Percentiles rank a stretch among this genome's conserved stretches.
Evolutionary conservation across 2,329 filamentous ascomycete species (phyloP).

Genomic region (Penicillium polonicum): DNA sequence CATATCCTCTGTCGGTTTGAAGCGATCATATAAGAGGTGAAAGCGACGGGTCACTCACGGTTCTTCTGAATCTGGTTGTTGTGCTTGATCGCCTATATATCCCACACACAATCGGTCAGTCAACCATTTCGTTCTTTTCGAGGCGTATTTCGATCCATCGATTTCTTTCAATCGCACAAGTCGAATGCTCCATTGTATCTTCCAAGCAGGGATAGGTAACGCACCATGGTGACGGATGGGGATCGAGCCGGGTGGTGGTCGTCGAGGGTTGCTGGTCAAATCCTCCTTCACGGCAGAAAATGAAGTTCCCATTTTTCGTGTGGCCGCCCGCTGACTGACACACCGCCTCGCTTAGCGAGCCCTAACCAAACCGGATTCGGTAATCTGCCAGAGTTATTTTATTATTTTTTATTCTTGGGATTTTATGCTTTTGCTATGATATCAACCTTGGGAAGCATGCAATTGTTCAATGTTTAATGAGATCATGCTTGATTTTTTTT

Average conservation of each 20-base stretch:
- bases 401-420: background rate
- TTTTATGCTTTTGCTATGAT: background rate
- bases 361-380: slow-evolving; percentile 37
- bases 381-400: slow-evolving; percentile 18
- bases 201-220: slow-evolving; percentile 27
- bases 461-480: background rate
- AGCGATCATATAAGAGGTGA: slow-evolving; percentile 2
- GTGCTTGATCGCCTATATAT: slow-evolving; percentile 90
- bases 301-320: slow-evolving; percentile 43
- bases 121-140: slow-evolving; percentile 18
- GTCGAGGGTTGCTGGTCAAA: slow-evolving; percentile 49
- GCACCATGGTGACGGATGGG: slow-evolving; percentile 54
- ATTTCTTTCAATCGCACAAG: slow-evolving; percentile 15
- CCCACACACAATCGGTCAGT: slow-evolving; percentile 31
- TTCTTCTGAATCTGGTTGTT: slow-evolving; percentile 98
- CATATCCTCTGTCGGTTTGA: slow-evolving; percentile 16
- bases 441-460: background rate
- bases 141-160: slow-evolving; percentile 10
- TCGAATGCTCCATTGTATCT: slow-evolving; percentile 12
- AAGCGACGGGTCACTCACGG: slow-evolving; percentile 59
- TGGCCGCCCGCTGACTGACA: slow-evolving; percentile 39
- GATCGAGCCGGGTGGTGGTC: slow-evolving; percentile 50
- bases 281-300: slow-evolving; percentile 40
- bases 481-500: background rate
- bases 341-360: slow-evolving; percentile 47